Base-by-base conservation (phyloP, 306 rosid genomes). In the Citrullus mucosospermus region DNA sequence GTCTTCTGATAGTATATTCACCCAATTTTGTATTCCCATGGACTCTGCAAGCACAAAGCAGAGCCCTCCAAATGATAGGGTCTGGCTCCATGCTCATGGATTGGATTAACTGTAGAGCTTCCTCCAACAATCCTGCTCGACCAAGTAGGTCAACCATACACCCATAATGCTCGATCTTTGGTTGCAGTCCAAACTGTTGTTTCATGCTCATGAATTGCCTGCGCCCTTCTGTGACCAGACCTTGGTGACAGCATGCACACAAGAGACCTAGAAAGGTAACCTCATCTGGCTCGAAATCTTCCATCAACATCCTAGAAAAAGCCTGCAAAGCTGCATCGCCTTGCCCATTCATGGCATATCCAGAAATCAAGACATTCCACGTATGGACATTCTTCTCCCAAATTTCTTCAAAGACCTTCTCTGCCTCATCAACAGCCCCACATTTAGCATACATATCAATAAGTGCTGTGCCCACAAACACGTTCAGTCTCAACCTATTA, bases 81-180 rank as follows among this genome's bases (percentile, higher is more conserved):
- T 76, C 79, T 6, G 79, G 72, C 28, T 77, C 17, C 22, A 77
- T 77, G 57, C 39, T 60, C 72, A 61, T 77, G 17, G 80, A 58
- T 60, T 59, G 46, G 41, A 77, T 77, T 6, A 77, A 2, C 57
- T 77, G 72, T 38, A 6, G 41, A 28, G 80, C 80, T 77, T 60
- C 80, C 38, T 77, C 72, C 71, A 77, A 77, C 41, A 58, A 20
- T 14, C 80, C 80, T 0, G 72, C 71, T 77, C 72, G 80, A 59
- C 79, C 79, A 6, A 76, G 79, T 56, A 76, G 79, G 79, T 76
- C 79, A 3, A 76, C 79, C 79, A 76, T 76, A 76, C 79, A 58
- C 57, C 79, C 79, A 25, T 76, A 76, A 76, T 76, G 79, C 43
- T 76, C 79, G 2, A 76, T 76, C 68, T 36, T 76, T 44, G 79